A percentile compares a stretch with the other conserved stretches of the same genome.
phyloP scores from a whole-genome alignment of 208 protist genomes.

The Trypanosoma cruzi region DNA sequence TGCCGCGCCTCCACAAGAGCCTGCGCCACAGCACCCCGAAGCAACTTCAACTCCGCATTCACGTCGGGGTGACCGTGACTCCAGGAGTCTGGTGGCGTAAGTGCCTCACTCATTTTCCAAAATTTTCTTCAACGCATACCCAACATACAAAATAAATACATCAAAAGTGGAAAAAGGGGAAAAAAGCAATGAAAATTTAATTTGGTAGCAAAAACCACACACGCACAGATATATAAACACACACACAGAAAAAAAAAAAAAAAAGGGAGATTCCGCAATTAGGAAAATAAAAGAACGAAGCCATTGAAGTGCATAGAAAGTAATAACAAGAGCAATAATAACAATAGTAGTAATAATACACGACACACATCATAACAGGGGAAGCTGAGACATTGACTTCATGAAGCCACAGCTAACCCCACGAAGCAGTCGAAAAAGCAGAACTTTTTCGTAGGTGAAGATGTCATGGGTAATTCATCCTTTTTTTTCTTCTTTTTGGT shows the following conservation, averaged over 20 bases:
- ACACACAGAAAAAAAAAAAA: constrained; percentile 3
- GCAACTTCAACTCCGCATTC: constrained; percentile 7
- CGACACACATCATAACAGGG: background rate
- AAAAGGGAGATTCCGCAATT: background rate
- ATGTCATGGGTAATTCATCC: background rate
- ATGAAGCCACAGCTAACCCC: no score
- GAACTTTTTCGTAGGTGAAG: background rate
- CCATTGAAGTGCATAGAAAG: background rate
- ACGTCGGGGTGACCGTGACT: constrained; percentile 2
- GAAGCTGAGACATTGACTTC: background rate
- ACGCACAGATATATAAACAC: background rate
- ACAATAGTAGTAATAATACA: no score
- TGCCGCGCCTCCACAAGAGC: constrained; percentile 19
- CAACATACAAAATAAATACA: constrained; percentile 11
- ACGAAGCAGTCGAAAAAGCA: background rate
- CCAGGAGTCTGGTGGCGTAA: background rate
- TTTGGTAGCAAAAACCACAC: constrained; percentile 6
- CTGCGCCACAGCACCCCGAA: constrained; percentile 22
- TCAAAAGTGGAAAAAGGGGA: constrained; percentile 5
- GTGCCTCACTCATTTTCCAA: background rate
- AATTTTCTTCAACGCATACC: background rate
- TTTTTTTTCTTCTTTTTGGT: background rate
- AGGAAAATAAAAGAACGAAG: constrained; percentile 9
- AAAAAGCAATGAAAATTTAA: background rate
- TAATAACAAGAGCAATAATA: constrained; percentile 1